Evolutionary conservation across 371 early-diverging fungal genomes (phyloP).

Genomic region (Coemansia sp.): DNA sequence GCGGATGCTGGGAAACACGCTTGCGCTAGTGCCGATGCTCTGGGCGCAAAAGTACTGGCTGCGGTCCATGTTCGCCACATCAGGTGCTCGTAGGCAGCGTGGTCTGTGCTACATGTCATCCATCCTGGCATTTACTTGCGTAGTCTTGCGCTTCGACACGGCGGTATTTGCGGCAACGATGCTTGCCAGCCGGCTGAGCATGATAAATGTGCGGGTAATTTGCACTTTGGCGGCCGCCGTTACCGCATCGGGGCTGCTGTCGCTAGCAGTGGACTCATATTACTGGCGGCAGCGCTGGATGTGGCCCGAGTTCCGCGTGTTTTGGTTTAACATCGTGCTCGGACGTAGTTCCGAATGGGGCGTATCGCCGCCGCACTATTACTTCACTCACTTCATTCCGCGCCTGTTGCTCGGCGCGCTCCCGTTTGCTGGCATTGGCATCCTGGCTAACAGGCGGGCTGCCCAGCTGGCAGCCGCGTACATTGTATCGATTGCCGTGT

Average conservation of each 20-base stretch:
- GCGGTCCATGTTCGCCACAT: conserved; percentile 7
- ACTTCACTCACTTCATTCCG: conserved; percentile 74
- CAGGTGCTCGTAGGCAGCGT: conserved; percentile 12
- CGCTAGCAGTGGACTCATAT: conserved; percentile 75
- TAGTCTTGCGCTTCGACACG: conserved; percentile 85
- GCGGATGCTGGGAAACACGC: conserved; percentile 82
- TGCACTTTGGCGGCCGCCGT: neutral
- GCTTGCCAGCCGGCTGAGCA: conserved; percentile 39
- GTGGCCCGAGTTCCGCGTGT: conserved; percentile 87
- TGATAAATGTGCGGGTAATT: conserved; percentile 19
- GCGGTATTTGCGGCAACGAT: conserved; percentile 57
- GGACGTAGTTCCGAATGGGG: conserved; percentile 86
- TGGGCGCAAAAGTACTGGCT: conserved; percentile 49
- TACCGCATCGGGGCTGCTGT: conserved; percentile 43
- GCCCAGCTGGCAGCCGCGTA: conserved; percentile 62
- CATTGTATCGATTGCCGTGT: conserved; percentile 60
- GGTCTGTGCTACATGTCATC: conserved; percentile 55
- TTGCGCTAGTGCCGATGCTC: conserved; percentile 71
- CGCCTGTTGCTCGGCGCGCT: conserved; percentile 67
- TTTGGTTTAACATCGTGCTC: conserved; percentile 82
- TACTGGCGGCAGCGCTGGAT: conserved; percentile 71
- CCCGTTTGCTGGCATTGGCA: conserved; percentile 62
- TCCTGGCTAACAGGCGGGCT: conserved; percentile 49
- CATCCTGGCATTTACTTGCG: conserved; percentile 60
- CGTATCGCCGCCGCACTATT: conserved; percentile 70